A percentile compares a stretch with the other conserved stretches of the same genome.
Evolutionary conservation across 2,329 filamentous ascomycete genomes (phyloP).

Genomic region (Parascedosporium putredinis): DNA sequence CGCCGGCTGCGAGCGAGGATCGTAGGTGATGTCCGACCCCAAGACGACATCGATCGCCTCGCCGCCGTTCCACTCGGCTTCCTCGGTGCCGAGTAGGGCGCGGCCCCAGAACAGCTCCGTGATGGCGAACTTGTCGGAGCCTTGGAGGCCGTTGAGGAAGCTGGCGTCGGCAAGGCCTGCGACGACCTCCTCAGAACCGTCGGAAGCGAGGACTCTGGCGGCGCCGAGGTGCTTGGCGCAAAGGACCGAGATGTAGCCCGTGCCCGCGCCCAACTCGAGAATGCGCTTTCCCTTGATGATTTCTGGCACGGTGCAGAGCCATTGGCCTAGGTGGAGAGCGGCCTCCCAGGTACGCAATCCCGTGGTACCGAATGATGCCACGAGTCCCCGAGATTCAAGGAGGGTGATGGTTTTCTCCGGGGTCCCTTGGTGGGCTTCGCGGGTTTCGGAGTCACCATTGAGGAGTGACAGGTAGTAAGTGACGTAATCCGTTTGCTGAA

Average conservation of each 20-base stretch:
- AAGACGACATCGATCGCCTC: slow-evolving; percentile 51
- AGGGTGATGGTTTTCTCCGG: slow-evolving; percentile 39
- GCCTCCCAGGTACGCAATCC: slow-evolving; percentile 77
- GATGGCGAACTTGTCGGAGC: slow-evolving; percentile 30
- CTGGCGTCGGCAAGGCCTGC: slow-evolving; percentile 57
- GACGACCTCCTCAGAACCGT: slow-evolving; percentile 64
- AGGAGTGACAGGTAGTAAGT: slow-evolving; percentile 50
- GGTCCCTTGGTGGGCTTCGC: neutral
- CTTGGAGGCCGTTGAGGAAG: slow-evolving; percentile 55
- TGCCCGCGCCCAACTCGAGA: slow-evolving; percentile 66
- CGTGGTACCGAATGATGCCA: slow-evolving; percentile 63
- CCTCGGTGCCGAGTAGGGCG: slow-evolving; percentile 46
- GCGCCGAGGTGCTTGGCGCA: slow-evolving; percentile 58
- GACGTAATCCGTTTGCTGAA: slow-evolving; percentile 64
- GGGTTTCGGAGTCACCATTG: neutral
- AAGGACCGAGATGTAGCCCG: slow-evolving; percentile 64
- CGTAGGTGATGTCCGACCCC: slow-evolving; percentile 72
- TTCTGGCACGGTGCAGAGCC: slow-evolving; percentile 40
- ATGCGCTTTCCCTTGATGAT: slow-evolving; percentile 45
- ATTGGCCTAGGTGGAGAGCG: slow-evolving; percentile 61
- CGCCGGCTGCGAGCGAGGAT: slow-evolving; percentile 50
- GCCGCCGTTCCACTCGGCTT: slow-evolving; percentile 38
- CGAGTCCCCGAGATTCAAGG: slow-evolving; percentile 57
- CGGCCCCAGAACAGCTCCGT: slow-evolving; percentile 57
- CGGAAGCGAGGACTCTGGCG: slow-evolving; percentile 54